phyloP scores from a whole-genome alignment of 1,139 yeast genomes.

The Arxiozyma slooffiae region DNA sequence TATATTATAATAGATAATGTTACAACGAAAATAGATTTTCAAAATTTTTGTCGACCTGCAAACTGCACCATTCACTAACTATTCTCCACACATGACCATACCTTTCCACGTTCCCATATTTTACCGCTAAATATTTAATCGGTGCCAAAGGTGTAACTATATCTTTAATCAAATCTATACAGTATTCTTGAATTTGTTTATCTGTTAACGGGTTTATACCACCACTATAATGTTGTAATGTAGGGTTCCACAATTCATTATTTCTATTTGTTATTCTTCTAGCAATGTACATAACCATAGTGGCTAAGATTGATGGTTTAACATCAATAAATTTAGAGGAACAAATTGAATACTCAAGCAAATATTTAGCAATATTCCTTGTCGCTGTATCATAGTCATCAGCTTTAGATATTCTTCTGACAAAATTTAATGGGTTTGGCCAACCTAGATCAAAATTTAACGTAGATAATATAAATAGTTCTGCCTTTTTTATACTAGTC shows the following conservation, averaged over 20 bases:
- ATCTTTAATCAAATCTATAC: slow-evolving; percentile 20
- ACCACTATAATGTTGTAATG: slow-evolving; percentile 79
- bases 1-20: slow-evolving; percentile 1
- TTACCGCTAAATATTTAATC: slow-evolving; percentile 19
- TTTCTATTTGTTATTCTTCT: slow-evolving; percentile 62
- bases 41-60: slow-evolving; percentile 5
- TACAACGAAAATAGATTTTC: slow-evolving; percentile 6
- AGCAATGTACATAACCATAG: slow-evolving; percentile 84
- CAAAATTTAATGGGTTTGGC: slow-evolving; percentile 90
- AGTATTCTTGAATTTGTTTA: slow-evolving; percentile 14
- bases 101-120: slow-evolving; percentile 16
- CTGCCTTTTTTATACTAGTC: slow-evolving; percentile 80
- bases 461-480: slow-evolving; percentile 66
- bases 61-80: slow-evolving; percentile 11
- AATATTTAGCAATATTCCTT: slow-evolving; percentile 80
- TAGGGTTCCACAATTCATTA: slow-evolving; percentile 59
- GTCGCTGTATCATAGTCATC: slow-evolving; percentile 87
- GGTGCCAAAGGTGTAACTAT: slow-evolving; percentile 23
- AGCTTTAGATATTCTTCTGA: slow-evolving; percentile 86
- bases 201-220: slow-evolving; percentile 35
- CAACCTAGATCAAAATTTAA: slow-evolving; percentile 73
- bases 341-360: slow-evolving; percentile 73
- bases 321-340: slow-evolving; percentile 71
- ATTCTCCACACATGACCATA: slow-evolving; percentile 16
- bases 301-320: slow-evolving; percentile 78